These are phyloP conservation scores for Fusarium marasasianum DNA, from an alignment of 2,329 filamentous ascomycete genomes.

Conservation along the genomic window DNA sequence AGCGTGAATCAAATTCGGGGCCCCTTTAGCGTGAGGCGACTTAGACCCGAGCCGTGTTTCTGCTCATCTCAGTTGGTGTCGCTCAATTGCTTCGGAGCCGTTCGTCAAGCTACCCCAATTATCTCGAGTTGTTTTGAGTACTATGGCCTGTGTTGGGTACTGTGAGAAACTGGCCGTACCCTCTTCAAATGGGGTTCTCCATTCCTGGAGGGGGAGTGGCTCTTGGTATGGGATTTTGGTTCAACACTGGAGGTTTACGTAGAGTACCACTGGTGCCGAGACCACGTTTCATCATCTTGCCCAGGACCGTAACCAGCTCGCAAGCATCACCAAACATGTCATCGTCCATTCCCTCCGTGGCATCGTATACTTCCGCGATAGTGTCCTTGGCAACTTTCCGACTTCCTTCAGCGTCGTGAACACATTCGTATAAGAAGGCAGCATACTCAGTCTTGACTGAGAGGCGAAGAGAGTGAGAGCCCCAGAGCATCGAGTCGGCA, in stretches of 20 bases:
- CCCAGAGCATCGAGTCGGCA: slow-evolving; percentile 80
- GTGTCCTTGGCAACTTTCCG: slow-evolving; percentile 81
- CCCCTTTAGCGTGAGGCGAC: slow-evolving; percentile 3
- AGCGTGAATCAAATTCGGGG: slow-evolving; percentile 23
- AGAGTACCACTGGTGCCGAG: slow-evolving; percentile 53
- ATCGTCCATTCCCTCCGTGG: slow-evolving; percentile 91
- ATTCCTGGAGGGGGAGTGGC: slow-evolving; percentile 50
- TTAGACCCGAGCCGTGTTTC: neutral
- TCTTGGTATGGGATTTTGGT: slow-evolving; percentile 18
- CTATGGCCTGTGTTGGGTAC: neutral
- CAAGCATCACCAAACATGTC: slow-evolving; percentile 94
- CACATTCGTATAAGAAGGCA: slow-evolving; percentile 92
- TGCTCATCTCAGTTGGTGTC: slow-evolving; percentile 7
- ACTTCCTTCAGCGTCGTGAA: slow-evolving; percentile 81
- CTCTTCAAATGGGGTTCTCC: slow-evolving; percentile 54
- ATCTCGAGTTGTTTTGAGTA: neutral
- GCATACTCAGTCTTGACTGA: slow-evolving; percentile 93
- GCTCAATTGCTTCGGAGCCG: neutral
- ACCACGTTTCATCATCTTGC: slow-evolving; percentile 87
- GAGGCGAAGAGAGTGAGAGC: slow-evolving; percentile 87
- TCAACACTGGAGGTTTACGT: slow-evolving; percentile 44
- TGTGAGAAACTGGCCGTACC: neutral
- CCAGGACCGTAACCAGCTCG: slow-evolving; percentile 84
- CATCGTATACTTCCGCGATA: slow-evolving; percentile 90
- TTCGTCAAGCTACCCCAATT: neutral